Evolutionary conservation across 148 eudicot species (phyloP).

Genomic region (Rhododendron mucronatum): DNA sequence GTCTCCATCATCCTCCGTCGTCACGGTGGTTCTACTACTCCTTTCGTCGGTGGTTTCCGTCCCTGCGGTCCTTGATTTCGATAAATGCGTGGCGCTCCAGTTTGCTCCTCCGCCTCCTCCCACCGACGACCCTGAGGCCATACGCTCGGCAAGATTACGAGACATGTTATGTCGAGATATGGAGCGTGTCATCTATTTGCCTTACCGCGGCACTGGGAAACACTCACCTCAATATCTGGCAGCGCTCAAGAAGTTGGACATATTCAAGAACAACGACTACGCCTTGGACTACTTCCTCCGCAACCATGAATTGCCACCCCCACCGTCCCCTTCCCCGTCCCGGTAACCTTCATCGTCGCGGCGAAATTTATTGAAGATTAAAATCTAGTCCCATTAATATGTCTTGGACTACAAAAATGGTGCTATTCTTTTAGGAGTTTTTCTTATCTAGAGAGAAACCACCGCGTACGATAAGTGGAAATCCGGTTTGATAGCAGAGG

Average conservation of each 20-base stretch:
- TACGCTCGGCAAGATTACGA: not conserved
- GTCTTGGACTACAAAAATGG: not conserved
- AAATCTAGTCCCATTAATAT: not conserved
- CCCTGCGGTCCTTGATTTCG: not conserved
- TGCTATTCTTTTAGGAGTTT: not conserved
- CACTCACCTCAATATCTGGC: not conserved
- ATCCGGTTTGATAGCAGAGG: too few species aligned
- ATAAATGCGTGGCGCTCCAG: not conserved
- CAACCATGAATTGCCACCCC: not conserved
- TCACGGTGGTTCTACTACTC: not conserved
- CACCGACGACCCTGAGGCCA: not conserved
- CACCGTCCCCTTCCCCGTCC: not conserved
- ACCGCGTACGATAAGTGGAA: too few species aligned
- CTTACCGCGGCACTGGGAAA: not conserved
- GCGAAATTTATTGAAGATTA: too few species aligned
- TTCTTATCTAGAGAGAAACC: too few species aligned
- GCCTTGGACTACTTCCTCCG: constrained; percentile 1
- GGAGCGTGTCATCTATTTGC: not conserved
- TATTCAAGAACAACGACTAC: not conserved
- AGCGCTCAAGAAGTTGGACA: not conserved
- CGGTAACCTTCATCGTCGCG: too few species aligned
- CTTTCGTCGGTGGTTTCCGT: not conserved
- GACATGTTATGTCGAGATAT: not conserved
- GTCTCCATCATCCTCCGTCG: not conserved
- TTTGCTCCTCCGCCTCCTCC: not conserved